Base-by-base conservation (phyloP, 148 eudicot genomes). In the Beta vulgaris region DNA sequence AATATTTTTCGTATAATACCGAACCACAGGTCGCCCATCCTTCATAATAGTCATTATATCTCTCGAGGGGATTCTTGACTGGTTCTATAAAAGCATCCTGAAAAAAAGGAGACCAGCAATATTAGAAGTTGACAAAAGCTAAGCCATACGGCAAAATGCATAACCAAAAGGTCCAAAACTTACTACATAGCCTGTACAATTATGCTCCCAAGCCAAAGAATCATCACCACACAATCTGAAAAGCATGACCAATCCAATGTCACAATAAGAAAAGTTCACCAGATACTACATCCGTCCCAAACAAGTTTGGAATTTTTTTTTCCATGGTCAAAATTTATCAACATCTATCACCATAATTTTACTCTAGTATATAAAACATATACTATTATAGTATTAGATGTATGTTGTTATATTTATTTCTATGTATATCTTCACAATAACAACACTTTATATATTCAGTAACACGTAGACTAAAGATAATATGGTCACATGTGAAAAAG, bases 21-120 rank as follows among this genome's bases (percentile, higher is more conserved):
- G 91, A 76, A 54, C 87, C 92, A 85, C 85, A 86, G 46, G 80
- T 83, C 12, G 85, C 85, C 92, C 92, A 92, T 82, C 89, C 72
- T 73, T 86, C 85, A 84, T 90, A 88, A 73, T 85, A 86, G 77
- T 77, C 86, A 63, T 86, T 80, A 58, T 79, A 92, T 87, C 84
- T 79, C 83, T 87, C 87, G 49, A 88, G 78, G n/a, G 91, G 86
- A 18, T 78, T 87, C 73, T 78, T 87, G 10, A 89, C 90, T 81
- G 81, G 75, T 70, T 78, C 85, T 82, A 81, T 81, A 29, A 68
- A 73, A 76, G 79, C 85, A 70, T 90, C 91, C 65, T 54, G 70
- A 29, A 46, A 14, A n/a, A 43, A n/a, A n/a, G n/a, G n/a, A n/a
- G n/a, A 55, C 15, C 7, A 23, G 35, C 28, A 48, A 60, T 44